Percentiles rank a stretch among this genome's conserved stretches.
These are phyloP conservation scores for Brassica balearica DNA, from an alignment of 441 rosid species.

Conservation along the genomic window DNA sequence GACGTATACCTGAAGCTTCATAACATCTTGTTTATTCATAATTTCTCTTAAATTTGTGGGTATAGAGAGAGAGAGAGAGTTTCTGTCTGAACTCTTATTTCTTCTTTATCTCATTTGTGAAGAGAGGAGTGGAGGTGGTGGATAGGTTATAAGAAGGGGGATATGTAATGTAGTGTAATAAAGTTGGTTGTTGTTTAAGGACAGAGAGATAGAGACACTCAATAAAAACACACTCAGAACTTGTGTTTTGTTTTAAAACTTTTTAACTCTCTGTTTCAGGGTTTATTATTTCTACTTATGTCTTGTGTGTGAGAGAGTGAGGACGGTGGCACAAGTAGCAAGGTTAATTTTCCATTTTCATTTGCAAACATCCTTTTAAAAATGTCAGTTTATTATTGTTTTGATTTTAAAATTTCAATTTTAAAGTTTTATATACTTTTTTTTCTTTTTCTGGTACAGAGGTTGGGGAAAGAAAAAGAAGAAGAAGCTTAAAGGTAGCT, in stretches of 20 bases:
- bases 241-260: constrained; percentile 37
- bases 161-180: constrained; percentile 30
- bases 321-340: constrained; percentile 42
- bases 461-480: constrained; percentile 17
- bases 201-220: constrained; percentile 46
- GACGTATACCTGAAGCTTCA: constrained; percentile 81
- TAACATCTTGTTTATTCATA: constrained; percentile 78
- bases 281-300: constrained; percentile 25
- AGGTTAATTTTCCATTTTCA: constrained; percentile 20
- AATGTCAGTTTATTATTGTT: background rate
- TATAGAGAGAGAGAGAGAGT: constrained; percentile 10
- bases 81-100: constrained; percentile 24
- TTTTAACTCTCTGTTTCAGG: constrained; percentile 39
- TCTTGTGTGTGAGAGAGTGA: constrained; percentile 23
- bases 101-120: constrained; percentile 31
- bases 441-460: constrained; percentile 16
- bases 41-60: constrained; percentile 19
- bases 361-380: background rate
- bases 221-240: constrained; percentile 43
- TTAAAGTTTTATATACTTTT: background rate
- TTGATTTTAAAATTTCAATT: background rate
- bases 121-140: constrained; percentile 35
- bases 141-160: constrained; percentile 23
- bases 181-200: constrained; percentile 39
- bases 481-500: constrained; percentile 36